Evolutionary conservation across 1,139 yeast genomes (phyloP), one percentile per base, ranked within the genome.

Genomic region (Geotrichum carabidarum): DNA sequence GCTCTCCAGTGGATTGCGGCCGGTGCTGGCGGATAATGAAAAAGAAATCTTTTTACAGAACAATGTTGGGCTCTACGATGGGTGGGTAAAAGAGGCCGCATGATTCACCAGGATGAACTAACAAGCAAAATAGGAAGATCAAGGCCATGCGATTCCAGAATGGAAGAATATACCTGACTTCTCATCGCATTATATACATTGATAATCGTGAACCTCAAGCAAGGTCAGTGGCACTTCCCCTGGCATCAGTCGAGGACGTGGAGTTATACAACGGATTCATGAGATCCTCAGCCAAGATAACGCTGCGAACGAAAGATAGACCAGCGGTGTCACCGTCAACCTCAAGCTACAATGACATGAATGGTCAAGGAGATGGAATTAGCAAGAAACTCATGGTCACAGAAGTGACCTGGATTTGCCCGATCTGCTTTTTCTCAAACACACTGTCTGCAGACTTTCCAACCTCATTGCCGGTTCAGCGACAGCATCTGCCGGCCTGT

Each of bases 131-230:
- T 4, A 93, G 90, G 22, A 80, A 80, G 56, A 74, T 74, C 62
- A 87, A 87, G 70, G 78, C 87, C 18, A 53, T 72, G 1, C 74
- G 79, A 35, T 80, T 83, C 57, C 96, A 88, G 65, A 73, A 78
- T 59, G 98, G 98, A 0, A 73, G 96, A 42, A 65, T 86, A 0
- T 91, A 90, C 65, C 71, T 93, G 48, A 90, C 98, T 0, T 80
- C 82, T 45, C 77, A 76, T 56, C 72, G 98, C 48, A 69, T 93
- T 2, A 81, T 91, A 22, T 91, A 84, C 66, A 79, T 90, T 11
- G 93, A 86, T 63, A 78, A 80, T 54, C 62, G 55, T 1, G 64
- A 71, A 11, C 77, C 78, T 0, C 62, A 66, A 12, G 67, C 71
- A 17, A 63, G 71, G 50, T 79, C 88, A 12, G 67, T 86, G 8